phyloP scores from a whole-genome alignment of 352 stramenopile genomes.

The Nothophytophthora sp. region DNA sequence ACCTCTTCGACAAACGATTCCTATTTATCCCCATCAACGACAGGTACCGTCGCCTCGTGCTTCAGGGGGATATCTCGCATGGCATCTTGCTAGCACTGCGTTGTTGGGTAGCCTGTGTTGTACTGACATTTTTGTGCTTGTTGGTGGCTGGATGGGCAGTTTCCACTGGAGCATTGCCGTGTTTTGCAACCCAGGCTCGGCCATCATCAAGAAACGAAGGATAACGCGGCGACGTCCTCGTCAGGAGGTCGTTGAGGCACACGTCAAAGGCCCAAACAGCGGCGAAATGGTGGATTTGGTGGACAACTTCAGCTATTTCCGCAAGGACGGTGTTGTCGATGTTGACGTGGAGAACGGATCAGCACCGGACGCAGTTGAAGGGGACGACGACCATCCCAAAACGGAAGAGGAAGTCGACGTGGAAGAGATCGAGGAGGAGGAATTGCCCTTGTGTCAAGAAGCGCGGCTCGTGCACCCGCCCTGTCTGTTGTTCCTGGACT shows the following conservation, averaged over 20 bases:
- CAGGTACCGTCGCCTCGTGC: constrained; percentile 52
- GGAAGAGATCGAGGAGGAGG: constrained; percentile 51
- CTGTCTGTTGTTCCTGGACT: constrained; percentile 95
- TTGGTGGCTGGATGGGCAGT: constrained; percentile 31
- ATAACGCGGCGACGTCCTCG: constrained; percentile 9
- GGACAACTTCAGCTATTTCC: constrained; percentile 21
- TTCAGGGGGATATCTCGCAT: no score
- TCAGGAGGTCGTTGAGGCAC: neutral
- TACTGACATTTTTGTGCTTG: no score
- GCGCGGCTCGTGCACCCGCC: constrained; percentile 45
- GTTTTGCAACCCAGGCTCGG: constrained; percentile 81
- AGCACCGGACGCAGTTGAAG: neutral
- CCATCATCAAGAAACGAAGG: constrained; percentile 56
- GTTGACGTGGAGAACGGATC: neutral
- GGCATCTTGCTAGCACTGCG: neutral
- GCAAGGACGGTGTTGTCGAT: constrained; percentile 1
- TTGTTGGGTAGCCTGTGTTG: no score
- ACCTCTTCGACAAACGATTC: constrained; percentile 87
- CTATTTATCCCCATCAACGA: constrained; percentile 92
- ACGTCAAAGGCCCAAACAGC: constrained; percentile 2
- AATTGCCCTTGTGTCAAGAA: constrained; percentile 36
- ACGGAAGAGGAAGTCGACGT: no score
- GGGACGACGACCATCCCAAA: constrained; percentile 5
- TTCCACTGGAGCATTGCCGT: constrained; percentile 92
- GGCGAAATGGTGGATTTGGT: constrained; percentile 39